Conservation (phyloP, 1,139 yeast species). For the Nakaseomyces delphensis region DNA sequence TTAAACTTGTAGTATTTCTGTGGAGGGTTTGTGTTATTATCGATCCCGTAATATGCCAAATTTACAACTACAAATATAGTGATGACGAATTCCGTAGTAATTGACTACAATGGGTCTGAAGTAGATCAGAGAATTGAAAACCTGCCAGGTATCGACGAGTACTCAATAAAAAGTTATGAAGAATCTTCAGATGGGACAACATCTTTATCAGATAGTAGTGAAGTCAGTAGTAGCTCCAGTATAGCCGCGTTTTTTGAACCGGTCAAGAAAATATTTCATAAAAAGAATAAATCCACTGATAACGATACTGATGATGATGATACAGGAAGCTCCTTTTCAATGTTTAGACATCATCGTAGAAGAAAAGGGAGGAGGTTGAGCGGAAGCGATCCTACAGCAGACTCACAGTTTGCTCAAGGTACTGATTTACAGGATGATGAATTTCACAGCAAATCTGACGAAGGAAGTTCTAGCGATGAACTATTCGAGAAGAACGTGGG, state of each 20-base stretch:
- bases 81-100: background rate
- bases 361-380: background rate
- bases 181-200: slow-evolving; percentile 5
- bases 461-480: background rate
- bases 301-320: background rate
- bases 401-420: slow-evolving; percentile 3
- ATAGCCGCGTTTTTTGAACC: too few species aligned
- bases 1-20: too few species aligned
- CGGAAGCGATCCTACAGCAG: background rate
- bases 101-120: background rate
- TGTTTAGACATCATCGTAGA: background rate
- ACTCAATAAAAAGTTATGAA: slow-evolving; percentile 3
- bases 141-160: background rate
- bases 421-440: background rate
- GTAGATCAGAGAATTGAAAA: too few species aligned
- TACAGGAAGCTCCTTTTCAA: background rate
- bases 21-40: too few species aligned
- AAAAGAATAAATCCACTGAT: background rate
- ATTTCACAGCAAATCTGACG: background rate
- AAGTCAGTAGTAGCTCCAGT: background rate
- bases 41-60: too few species aligned
- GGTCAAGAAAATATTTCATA: background rate
- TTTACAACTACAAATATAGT: too few species aligned
- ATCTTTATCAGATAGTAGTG: background rate
- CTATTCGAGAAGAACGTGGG: background rate